These are phyloP conservation scores for Musa itinerans DNA, from an alignment of 176 grass and related monocot genomes.

Conservation along the genomic window DNA sequence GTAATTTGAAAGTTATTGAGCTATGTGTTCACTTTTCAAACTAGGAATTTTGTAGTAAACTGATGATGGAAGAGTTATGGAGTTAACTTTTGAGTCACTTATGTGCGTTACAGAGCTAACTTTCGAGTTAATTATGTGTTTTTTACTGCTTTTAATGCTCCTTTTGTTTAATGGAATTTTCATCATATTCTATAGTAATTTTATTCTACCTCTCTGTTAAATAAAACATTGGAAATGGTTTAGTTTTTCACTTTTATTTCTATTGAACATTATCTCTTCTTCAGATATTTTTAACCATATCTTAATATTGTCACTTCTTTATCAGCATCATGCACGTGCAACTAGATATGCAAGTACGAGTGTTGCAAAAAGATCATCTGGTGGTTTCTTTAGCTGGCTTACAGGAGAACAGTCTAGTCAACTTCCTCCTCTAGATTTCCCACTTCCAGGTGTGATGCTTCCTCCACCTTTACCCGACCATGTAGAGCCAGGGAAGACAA, in stretches of 20 bases:
- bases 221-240: not conserved
- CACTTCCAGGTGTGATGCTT: constrained; percentile 35
- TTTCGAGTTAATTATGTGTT: no score
- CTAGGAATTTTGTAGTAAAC: no score
- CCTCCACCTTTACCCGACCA: constrained; percentile 47
- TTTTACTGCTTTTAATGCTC: no score
- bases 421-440: constrained; percentile 44
- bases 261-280: not conserved
- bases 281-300: not conserved
- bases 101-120: no score
- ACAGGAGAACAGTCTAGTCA: constrained; percentile 38
- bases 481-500: constrained; percentile 47
- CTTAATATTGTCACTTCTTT: not conserved
- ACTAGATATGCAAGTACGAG: constrained; percentile 55
- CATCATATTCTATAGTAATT: not conserved
- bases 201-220: not conserved
- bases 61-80: no score
- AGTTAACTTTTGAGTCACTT: no score
- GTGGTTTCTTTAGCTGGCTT: constrained; percentile 50
- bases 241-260: no score
- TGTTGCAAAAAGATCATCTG: constrained; percentile 44
- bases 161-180: no score
- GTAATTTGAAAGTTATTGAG: no score
- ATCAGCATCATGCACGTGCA: constrained; percentile 6
- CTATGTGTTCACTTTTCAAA: no score